Evolutionary conservation across 352 stramenopile genomes (phyloP).

Genomic region (Aphanomyces astaci): DNA sequence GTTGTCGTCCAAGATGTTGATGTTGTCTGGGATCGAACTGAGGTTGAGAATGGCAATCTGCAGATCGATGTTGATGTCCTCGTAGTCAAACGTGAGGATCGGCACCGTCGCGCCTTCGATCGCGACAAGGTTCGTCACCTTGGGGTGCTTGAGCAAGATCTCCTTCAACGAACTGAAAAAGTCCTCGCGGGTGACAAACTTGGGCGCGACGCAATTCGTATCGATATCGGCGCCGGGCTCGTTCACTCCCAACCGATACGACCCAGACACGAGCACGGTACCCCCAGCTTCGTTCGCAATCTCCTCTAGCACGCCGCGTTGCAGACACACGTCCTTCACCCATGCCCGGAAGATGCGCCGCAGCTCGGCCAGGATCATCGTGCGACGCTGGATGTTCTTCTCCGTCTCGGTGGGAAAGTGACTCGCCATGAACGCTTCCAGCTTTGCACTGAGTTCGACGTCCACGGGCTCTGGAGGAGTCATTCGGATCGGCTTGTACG

Average conservation of each 20-base stretch:
- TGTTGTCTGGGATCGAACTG: conserved; percentile 82
- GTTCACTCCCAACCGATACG: conserved; percentile 95
- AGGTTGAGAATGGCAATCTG: conserved; percentile 93
- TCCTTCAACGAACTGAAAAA: conserved; percentile 93
- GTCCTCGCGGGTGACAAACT: conserved; percentile 91
- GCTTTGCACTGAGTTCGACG: conserved; percentile 71
- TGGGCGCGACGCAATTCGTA: conserved; percentile 95
- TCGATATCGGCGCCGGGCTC: conserved; percentile 97
- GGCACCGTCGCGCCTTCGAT: conserved; percentile 91
- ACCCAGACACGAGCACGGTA: conserved; percentile 85
- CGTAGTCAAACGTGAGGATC: conserved; percentile 98
- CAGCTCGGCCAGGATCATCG: conserved; percentile 76
- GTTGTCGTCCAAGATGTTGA: conserved; percentile 88
- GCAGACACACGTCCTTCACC: conserved; percentile 78
- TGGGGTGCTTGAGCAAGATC: conserved; percentile 87
- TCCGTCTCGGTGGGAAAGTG: conserved; percentile 68
- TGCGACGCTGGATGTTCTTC: conserved; percentile 77
- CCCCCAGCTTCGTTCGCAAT: conserved; percentile 77
- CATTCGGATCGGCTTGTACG: conserved; percentile 84
- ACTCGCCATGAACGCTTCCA: conserved; percentile 73
- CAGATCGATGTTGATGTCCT: conserved; percentile 99
- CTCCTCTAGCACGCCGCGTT: conserved; percentile 78
- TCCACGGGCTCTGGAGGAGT: conserved; percentile 77
- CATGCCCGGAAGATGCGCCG: conserved; percentile 77
- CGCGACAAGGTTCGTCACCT: conserved; percentile 84